These are phyloP conservation scores for Paralagenidium karlingii DNA, from an alignment of 352 stramenopile genomes.

Conservation along the genomic window DNA sequence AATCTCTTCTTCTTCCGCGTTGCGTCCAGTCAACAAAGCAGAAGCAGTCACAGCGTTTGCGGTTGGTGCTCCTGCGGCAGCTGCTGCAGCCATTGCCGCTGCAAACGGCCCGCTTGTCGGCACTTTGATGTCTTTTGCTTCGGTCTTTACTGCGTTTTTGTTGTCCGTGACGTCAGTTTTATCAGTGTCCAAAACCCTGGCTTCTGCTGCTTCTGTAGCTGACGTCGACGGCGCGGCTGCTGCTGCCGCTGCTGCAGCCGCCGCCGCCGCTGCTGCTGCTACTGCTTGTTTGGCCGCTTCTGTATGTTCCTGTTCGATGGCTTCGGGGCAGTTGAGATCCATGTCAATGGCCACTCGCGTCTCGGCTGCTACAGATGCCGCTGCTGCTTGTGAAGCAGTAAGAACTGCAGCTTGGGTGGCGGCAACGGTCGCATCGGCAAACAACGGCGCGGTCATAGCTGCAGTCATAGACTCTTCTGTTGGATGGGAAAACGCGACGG, in stretches of 20 bases:
- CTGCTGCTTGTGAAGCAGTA: slow-evolving; percentile 6
- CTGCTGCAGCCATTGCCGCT: no score
- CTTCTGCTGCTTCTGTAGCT: no score
- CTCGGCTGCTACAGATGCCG: neutral
- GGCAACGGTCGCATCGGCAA: neutral
- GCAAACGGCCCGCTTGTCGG: no score
- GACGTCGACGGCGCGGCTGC: no score
- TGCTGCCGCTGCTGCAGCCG: slow-evolving; percentile 1
- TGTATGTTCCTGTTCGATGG: slow-evolving; percentile 20
- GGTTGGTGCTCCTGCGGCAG: no score
- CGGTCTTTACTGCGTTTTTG: no score
- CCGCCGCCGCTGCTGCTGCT: slow-evolving; percentile 1
- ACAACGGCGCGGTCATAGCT: neutral
- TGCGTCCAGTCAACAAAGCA: no score
- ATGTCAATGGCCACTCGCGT: slow-evolving; percentile 3
- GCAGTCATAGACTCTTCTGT: slow-evolving; percentile 1
- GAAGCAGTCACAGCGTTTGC: no score
- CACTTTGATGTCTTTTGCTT: no score
- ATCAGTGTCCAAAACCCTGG: no score
- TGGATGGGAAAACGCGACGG: neutral
- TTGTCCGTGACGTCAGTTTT: no score
- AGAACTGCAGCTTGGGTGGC: slow-evolving; percentile 8
- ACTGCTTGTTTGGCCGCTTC: slow-evolving; percentile 1
- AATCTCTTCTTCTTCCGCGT: slow-evolving; percentile 51
- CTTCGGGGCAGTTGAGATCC: slow-evolving; percentile 19